Conservation (phyloP, 345 rosid genomes). For the Brassica cretica region DNA sequence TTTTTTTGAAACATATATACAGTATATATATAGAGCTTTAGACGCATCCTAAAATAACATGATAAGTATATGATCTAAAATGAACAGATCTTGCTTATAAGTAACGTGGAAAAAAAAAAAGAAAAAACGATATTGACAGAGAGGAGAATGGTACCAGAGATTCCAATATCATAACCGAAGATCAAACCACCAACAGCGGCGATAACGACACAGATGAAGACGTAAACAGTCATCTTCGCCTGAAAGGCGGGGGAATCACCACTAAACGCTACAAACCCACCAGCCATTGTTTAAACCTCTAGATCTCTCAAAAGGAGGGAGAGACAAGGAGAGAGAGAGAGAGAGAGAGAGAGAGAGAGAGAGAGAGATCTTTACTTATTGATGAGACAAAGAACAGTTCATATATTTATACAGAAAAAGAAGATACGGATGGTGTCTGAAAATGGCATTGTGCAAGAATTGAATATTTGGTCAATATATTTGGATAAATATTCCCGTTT, state of each 20-base stretch:
- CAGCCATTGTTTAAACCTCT: constrained; percentile 38
- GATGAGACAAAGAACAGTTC: neutral
- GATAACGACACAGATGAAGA: constrained; percentile 43
- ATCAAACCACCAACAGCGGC: constrained; percentile 60
- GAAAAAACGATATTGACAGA: neutral
- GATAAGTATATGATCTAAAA: neutral
- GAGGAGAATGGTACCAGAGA: constrained; percentile 42
- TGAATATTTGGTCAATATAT: constrained; percentile 9
- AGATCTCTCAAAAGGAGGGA: constrained; percentile 1
- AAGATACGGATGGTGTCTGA: constrained; percentile 24
- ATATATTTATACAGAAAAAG: constrained; percentile 5
- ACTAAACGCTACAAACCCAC: constrained; percentile 8
- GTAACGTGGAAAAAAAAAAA: neutral
- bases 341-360: constrained; percentile 14
- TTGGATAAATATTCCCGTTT: neutral
- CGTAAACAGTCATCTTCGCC: constrained; percentile 49
- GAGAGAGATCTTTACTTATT: constrained; percentile 14
- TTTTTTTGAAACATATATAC: neutral
- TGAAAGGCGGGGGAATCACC: constrained; percentile 44
- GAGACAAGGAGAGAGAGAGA: constrained; percentile 22
- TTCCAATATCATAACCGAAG: constrained; percentile 65
- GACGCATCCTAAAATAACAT: neutral
- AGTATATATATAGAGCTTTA: neutral
- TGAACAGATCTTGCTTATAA: constrained; percentile 8
- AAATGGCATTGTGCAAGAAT: constrained; percentile 16